phyloP scores from a whole-genome alignment of 2,329 filamentous ascomycete species.

The Orbilia ellipsospora region DNA sequence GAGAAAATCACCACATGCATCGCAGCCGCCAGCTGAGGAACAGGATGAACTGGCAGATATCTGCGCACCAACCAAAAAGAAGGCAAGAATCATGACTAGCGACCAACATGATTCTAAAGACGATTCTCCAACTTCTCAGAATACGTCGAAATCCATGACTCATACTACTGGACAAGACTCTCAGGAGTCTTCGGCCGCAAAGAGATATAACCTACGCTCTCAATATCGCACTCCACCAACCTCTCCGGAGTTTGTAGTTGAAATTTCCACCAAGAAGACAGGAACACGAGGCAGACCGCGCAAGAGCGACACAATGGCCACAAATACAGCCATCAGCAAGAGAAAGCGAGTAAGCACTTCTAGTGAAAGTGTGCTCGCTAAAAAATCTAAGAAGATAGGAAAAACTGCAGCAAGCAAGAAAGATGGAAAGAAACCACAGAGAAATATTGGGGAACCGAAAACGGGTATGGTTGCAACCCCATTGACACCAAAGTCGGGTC shows the following conservation, averaged over 20 bases:
- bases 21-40: constrained; percentile 14
- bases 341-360: constrained; percentile 28
- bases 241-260: constrained; percentile 28
- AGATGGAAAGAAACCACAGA: constrained; percentile 35
- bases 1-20: constrained; percentile 38
- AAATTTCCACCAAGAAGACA: constrained; percentile 14
- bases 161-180: constrained; percentile 32
- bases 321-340: constrained; percentile 12
- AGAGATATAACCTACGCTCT: constrained; percentile 51
- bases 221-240: constrained; percentile 49
- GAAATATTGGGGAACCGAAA: constrained; percentile 1
- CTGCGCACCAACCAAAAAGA: constrained; percentile 47
- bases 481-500: constrained; percentile 42
- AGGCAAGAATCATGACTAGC: constrained; percentile 29
- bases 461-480: constrained; percentile 4
- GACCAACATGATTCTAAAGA: background rate
- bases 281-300: background rate
- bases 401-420: constrained; percentile 28
- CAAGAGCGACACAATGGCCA: constrained; percentile 2
- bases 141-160: constrained; percentile 18
- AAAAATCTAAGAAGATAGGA: constrained; percentile 31
- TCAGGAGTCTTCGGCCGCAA: constrained; percentile 27
- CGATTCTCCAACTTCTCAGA: constrained; percentile 29
- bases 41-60: constrained; percentile 52
- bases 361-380: constrained; percentile 39